Evolutionary conservation across 1,284 basidiomycete species (phyloP), one percentile per base, ranked within the genome.

Genomic region (Marasmius fiardii): DNA sequence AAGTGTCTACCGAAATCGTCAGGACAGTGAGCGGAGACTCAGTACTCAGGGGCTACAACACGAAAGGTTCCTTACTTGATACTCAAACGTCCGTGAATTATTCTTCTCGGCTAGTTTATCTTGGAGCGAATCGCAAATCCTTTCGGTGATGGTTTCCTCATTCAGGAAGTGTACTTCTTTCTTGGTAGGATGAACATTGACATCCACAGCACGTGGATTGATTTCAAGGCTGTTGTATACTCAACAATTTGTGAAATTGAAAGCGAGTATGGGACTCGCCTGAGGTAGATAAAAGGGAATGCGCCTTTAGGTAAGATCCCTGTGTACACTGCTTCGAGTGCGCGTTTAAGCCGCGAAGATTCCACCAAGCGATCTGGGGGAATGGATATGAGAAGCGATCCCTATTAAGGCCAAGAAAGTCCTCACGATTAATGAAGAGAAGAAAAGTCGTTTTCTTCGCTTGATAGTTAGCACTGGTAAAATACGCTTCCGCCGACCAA

Each of bases 111-210:
- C 78, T n/a, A 95, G 74, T 21, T 76, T 77, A 48, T 79, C 72
- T 59, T 92, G 86, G 1, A 97, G 75, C 0, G 77, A 79, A 60
- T 89, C 83, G n/a, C 90, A 85, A 49, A 99, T 85, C 6, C 75
- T 76, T 61, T 94, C 88, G 3, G 90, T 88, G 62, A 98, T 93
- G 12, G 79, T 80, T 53, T 98, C 97, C 68, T 99, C 94, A 62
- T 98, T 85, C 54, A 98, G 73, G 65, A 99, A 99, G 63, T 95
- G 93, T 0, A 98, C 94, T 69, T 98, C 95, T 37, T 91, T 89
- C 71, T 99, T 99, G 1, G 97, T 99, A 0, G 97, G 97, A 68
- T 98, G 96, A 0, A 99, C 95, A 64, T 99, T 99, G 56, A 98
- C 95, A 65, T 99, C 97, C 10, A 99, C 88, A 28, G 90, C 87